A percentile compares a stretch with the other conserved stretches of the same genome.
phyloP scores from a whole-genome alignment of 2,329 filamentous ascomycete species.

The Xylariaceae sp. region DNA sequence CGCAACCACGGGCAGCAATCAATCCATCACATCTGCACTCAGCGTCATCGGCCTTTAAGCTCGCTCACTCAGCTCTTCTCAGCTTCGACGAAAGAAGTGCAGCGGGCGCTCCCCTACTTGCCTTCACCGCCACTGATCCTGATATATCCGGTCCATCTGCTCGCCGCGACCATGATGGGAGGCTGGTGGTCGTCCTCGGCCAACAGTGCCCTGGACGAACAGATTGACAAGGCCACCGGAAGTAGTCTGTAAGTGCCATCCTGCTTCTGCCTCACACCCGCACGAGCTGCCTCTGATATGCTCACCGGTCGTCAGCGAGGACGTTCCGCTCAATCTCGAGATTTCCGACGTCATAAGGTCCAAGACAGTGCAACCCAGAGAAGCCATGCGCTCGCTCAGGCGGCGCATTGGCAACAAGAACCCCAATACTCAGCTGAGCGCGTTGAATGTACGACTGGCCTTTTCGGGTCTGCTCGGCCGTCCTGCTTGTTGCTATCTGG shows the following conservation, averaged over 20 bases:
- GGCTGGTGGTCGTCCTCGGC: constrained; percentile 92
- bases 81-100: too few relatives aligned
- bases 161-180: constrained; percentile 68
- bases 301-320: constrained; percentile 58
- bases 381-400: constrained; percentile 96
- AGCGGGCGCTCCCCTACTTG: too few relatives aligned
- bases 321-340: constrained; percentile 94
- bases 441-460: constrained; percentile 65
- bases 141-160: too few relatives aligned
- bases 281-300: constrained; percentile 1
- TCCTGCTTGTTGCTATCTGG: too few relatives aligned
- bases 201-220: constrained; percentile 88
- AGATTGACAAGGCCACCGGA: constrained; percentile 89
- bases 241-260: constrained; percentile 71
- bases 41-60: too few relatives aligned
- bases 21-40: too few relatives aligned
- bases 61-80: too few relatives aligned
- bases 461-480: constrained; percentile 8
- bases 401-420: constrained; percentile 94
- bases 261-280: constrained; percentile 1
- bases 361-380: constrained; percentile 93
- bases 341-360: constrained; percentile 97
- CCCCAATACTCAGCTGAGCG: constrained; percentile 89
- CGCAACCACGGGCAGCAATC: too few relatives aligned
- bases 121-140: constrained; percentile 1